Conservation (phyloP, 2,329 filamentous ascomycete genomes). For the Colletotrichum camelliae region DNA sequence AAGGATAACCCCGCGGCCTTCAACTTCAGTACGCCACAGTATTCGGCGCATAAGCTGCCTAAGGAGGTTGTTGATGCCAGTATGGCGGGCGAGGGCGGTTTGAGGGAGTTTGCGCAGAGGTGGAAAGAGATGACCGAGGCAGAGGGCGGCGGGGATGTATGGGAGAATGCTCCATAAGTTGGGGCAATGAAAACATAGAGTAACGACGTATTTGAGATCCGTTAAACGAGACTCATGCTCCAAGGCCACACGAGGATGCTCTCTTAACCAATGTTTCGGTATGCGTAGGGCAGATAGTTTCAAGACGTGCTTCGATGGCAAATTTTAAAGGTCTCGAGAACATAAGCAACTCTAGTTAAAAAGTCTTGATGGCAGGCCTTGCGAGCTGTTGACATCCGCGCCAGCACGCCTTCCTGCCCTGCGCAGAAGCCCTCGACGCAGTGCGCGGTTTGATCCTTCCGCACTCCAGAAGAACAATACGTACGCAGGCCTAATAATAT, state of each 20-base stretch:
- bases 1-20: conserved; percentile 89
- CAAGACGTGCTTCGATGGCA: too few relatives aligned
- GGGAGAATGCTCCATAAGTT: conserved; percentile 30
- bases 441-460: too few relatives aligned
- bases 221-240: not conserved
- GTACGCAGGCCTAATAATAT: too few relatives aligned
- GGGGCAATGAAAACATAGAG: not conserved
- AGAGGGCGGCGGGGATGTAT: conserved; percentile 41
- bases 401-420: too few relatives aligned
- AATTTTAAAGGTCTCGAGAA: too few relatives aligned
- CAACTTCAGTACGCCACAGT: conserved; percentile 83
- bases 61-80: conserved; percentile 85
- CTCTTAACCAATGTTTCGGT: accelerated
- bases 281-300: not conserved
- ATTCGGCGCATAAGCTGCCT: conserved; percentile 94
- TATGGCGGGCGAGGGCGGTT: conserved; percentile 71
- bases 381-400: too few relatives aligned
- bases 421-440: too few relatives aligned
- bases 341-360: too few relatives aligned
- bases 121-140: conserved; percentile 69
- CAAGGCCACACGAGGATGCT: not conserved
- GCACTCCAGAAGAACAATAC: too few relatives aligned
- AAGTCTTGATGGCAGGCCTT: too few relatives aligned
- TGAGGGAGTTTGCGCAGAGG: conserved; percentile 80
- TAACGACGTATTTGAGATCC: not conserved